Evolutionary conservation across 345 rosid species (phyloP), one percentile per base, ranked within the genome.

Genomic region (Laguncularia racemosa): DNA sequence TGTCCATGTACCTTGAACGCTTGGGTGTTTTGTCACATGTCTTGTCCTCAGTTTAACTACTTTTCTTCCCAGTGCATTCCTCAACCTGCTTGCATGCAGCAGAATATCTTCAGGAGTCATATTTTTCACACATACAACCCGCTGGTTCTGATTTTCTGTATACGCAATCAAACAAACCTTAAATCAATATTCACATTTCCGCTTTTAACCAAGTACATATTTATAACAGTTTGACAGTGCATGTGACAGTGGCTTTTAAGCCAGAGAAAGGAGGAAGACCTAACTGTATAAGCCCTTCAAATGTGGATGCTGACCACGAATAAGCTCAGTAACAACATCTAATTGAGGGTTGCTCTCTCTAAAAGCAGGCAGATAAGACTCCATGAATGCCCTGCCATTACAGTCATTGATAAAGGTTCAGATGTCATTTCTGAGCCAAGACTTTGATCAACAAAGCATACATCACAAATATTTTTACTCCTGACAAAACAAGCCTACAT

Each of bases 1-100:
- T 2, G 89, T 73, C 99, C 99, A 87, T 0, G 91, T 86, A 57
- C 96, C 99, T 68, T 89, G 97, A 58, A 89, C 97, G 14, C 96
- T 84, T 0, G 96, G 97, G 50, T 85, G 84, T 55, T 76, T 76
- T 26, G 91, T 89, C 16, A 84, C 82, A 60, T 89, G 91, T 57
- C 95, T 78, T 0, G 97, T 93, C 70, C 71, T 82, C 47, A 86
- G 71, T 66, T 87, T 84, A 53, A 83, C 73, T 43, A 89, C 97
- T 64, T 89, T 89, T 70, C 96, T 81, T 48, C 97, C 99, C 60
- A 86, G 54, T 0, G 91, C 72, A 52, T 83, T 87, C 71, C 97
- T 84, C 17, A 93, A 69, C 78, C 91, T 74, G 12, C 81, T 83
- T 2, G 95, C 93, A 19, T 80, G 76, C 18, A 80, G 46, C 43